Evolutionary conservation across 2,329 filamentous ascomycete genomes (phyloP).

Genomic region (Exserohilum rostratum): DNA sequence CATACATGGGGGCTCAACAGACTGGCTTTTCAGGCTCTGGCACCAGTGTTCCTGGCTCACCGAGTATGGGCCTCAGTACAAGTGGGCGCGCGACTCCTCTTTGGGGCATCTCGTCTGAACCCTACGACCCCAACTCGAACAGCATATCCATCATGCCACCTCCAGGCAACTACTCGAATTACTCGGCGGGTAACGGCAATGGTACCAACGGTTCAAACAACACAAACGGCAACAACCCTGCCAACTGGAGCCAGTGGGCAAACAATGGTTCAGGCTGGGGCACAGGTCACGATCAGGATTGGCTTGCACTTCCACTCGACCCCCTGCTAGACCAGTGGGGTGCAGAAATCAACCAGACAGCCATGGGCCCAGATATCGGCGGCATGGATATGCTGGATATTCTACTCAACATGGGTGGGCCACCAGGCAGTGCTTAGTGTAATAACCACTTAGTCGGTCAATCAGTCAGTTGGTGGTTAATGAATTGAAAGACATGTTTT

Average conservation of each 20-base stretch:
- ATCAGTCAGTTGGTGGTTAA: no score
- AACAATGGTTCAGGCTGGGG: conserved; percentile 26
- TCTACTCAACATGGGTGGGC: conserved; percentile 49
- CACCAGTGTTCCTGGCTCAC: conserved; percentile 35
- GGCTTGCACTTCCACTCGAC: conserved; percentile 67
- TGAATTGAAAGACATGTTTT: no score
- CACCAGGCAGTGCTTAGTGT: conserved; percentile 24
- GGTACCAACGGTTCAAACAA: conserved; percentile 15
- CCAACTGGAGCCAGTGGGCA: conserved; percentile 32
- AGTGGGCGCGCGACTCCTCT: conserved; percentile 47
- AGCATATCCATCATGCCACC: conserved; percentile 57
- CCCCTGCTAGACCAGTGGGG: conserved; percentile 64
- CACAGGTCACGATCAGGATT: conserved; percentile 55
- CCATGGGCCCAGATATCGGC: conserved; percentile 70
- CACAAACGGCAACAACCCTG: conserved; percentile 20
- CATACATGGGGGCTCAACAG: conserved; percentile 17
- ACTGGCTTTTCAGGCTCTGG: conserved; percentile 24
- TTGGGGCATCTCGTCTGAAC: conserved; percentile 53
- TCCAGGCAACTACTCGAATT: conserved; percentile 39
- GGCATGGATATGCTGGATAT: conserved; percentile 58
- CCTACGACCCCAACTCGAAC: conserved; percentile 53
- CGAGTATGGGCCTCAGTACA: conserved; percentile 33
- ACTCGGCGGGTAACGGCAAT: conserved; percentile 22
- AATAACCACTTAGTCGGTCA: no score
- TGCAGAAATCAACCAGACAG: conserved; percentile 62